These are phyloP conservation scores for Iberis amara DNA, from an alignment of 441 rosid genomes.

Conservation along the genomic window DNA sequence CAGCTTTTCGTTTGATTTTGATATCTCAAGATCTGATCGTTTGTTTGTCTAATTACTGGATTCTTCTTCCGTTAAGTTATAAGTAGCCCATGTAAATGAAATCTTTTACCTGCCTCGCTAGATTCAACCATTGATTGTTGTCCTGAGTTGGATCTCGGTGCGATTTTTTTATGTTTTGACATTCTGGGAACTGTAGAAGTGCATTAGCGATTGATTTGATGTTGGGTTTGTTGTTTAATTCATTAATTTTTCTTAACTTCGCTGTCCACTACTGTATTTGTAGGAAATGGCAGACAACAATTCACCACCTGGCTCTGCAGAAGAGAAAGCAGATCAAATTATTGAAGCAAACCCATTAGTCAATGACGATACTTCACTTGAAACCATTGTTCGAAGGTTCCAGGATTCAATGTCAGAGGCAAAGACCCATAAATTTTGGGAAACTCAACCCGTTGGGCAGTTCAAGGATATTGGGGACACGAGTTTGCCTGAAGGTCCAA, in stretches of 20 bases:
- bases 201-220: neutral
- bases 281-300: conserved; percentile 58
- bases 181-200: too few relatives aligned
- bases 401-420: conserved; percentile 53
- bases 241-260: conserved; percentile 5
- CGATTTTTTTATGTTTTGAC: too few relatives aligned
- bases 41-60: neutral
- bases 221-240: conserved; percentile 2
- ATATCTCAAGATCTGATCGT: conserved; percentile 24
- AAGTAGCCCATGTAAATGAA: neutral
- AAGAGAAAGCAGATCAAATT: conserved; percentile 47
- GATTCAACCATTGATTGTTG: conserved; percentile 9
- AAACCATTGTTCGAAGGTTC: conserved; percentile 50
- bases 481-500: conserved; percentile 35
- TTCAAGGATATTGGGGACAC: conserved; percentile 48
- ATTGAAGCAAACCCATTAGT: conserved; percentile 27
- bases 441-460: conserved; percentile 88
- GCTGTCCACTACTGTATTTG: conserved; percentile 10
- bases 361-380: conserved; percentile 54
- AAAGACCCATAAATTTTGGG: conserved; percentile 82
- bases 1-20: neutral
- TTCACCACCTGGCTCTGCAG: conserved; percentile 47
- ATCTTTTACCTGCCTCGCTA: neutral
- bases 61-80: neutral
- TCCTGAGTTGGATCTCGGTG: conserved; percentile 11